Evolutionary conservation across 305 asterid genomes (phyloP).

Genomic region (Vinca major): DNA sequence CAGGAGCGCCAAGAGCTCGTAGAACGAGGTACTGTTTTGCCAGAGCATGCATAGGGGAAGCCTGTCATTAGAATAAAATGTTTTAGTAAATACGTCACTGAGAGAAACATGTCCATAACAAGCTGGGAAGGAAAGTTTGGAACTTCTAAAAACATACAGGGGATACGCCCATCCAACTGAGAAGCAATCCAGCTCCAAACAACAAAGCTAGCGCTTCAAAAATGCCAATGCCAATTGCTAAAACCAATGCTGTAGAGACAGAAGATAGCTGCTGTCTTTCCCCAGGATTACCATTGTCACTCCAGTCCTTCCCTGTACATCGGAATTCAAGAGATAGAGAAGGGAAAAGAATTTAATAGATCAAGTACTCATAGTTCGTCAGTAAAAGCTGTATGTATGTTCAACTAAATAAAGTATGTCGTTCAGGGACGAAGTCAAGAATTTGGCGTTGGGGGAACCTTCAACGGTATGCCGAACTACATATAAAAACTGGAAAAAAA

Average conservation of each 20-base stretch:
- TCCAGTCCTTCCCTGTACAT: slow-evolving; percentile 21
- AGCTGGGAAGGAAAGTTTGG: slow-evolving; percentile 2
- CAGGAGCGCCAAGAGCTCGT: slow-evolving; percentile 97
- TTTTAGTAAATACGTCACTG: slow-evolving; percentile 8
- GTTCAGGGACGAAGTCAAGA: too few species aligned
- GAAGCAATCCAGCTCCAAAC: slow-evolving; percentile 80
- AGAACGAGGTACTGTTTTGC: slow-evolving; percentile 69
- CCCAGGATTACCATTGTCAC: slow-evolving; percentile 20
- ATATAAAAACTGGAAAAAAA: too few species aligned
- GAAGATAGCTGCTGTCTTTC: slow-evolving; percentile 70
- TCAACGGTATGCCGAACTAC: too few species aligned
- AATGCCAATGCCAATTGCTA: slow-evolving; percentile 81
- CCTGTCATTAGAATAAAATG: slow-evolving; percentile 35
- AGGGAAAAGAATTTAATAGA: background rate
- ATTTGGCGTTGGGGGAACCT: too few species aligned
- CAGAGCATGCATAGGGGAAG: slow-evolving; percentile 67
- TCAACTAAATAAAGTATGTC: background rate
- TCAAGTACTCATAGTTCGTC: background rate
- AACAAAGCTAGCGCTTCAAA: slow-evolving; percentile 65
- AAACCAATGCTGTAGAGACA: slow-evolving; percentile 75
- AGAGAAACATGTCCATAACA: slow-evolving; percentile 11
- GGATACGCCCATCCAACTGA: slow-evolving; percentile 80
- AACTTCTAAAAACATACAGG: slow-evolving; percentile 35
- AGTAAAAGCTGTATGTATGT: background rate
- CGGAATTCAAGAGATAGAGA: slow-evolving; percentile 5